phyloP scores from a whole-genome alignment of 2,329 filamentous ascomycete genomes.

The Beauveria caledonica region DNA sequence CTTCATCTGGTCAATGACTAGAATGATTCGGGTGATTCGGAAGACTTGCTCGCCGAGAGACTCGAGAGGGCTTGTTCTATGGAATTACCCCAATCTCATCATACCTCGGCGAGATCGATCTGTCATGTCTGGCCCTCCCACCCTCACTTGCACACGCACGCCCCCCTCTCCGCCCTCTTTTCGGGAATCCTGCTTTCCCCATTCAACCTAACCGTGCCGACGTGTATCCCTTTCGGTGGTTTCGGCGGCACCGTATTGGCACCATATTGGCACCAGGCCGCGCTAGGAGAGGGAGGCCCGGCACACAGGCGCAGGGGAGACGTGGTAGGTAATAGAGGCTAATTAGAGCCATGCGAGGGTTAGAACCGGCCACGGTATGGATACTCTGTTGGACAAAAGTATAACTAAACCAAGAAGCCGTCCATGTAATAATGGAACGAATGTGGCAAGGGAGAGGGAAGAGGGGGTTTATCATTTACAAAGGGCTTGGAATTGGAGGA shows the following conservation, averaged over 20 bases:
- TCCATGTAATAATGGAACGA: no score
- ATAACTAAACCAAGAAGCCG: no score
- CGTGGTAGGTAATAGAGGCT: no score
- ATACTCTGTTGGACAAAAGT: no score
- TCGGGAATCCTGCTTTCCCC: background rate
- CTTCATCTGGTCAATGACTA: no score
- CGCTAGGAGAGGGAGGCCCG: background rate
- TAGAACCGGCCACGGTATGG: background rate
- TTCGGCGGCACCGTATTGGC: background rate
- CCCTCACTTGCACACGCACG: background rate
- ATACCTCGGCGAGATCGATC: slow-evolving; percentile 6
- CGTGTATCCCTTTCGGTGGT: slow-evolving; percentile 2
- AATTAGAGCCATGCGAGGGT: no score
- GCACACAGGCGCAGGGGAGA: background rate
- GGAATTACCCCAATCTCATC: background rate
- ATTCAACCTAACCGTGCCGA: background rate
- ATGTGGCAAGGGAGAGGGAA: no score
- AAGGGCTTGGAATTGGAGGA: no score
- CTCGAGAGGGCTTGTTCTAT: no score
- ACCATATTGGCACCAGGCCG: background rate
- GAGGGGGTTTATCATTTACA: no score
- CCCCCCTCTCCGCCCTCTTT: background rate
- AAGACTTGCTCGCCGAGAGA: no score
- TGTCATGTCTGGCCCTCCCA: background rate
- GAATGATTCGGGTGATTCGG: no score